Percentiles rank a stretch among this genome's conserved stretches.
Evolutionary conservation across 495 filamentous ascomycete genomes (phyloP).

Genomic region (Aspergillus bridgeri): DNA sequence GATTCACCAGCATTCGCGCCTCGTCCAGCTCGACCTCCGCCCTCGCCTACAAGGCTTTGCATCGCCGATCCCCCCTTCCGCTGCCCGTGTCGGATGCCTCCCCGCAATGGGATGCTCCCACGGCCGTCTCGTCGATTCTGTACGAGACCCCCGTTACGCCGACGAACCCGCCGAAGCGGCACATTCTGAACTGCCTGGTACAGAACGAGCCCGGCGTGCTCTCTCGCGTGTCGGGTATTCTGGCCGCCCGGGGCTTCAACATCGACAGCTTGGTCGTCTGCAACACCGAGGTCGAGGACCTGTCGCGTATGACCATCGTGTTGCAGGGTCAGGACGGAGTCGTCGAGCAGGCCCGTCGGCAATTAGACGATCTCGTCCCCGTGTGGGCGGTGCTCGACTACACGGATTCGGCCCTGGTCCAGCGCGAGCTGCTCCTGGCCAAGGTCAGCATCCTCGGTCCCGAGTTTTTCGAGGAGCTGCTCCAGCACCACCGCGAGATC

Average conservation of each 20-base stretch:
- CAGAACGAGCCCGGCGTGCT: slow-evolving; percentile 98
- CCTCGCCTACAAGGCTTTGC: slow-evolving; percentile 95
- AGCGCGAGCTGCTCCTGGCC: slow-evolving; percentile 92
- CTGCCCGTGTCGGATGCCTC: slow-evolving; percentile 73
- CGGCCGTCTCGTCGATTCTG: slow-evolving; percentile 95
- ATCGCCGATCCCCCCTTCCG: slow-evolving; percentile 76
- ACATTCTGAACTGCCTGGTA: slow-evolving; percentile 95
- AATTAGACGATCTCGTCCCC: slow-evolving; percentile 93
- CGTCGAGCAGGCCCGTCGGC: slow-evolving; percentile 92
- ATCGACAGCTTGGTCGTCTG: slow-evolving; percentile 98
- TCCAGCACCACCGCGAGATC: slow-evolving; percentile 86
- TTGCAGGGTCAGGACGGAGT: slow-evolving; percentile 94
- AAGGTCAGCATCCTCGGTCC: slow-evolving; percentile 95
- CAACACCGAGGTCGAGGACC: slow-evolving; percentile 94
- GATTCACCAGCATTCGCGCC: slow-evolving; percentile 33
- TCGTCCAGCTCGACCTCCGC: slow-evolving; percentile 76
- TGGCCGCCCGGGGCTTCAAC: slow-evolving; percentile 96
- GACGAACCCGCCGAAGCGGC: slow-evolving; percentile 79
- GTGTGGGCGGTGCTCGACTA: slow-evolving; percentile 99
- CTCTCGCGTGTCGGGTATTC: slow-evolving; percentile 91
- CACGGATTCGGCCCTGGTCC: slow-evolving; percentile 86
- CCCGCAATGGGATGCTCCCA: slow-evolving; percentile 86
- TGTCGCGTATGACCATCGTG: slow-evolving; percentile 98
- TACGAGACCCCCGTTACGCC: slow-evolving; percentile 94
- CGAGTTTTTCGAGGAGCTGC: slow-evolving; percentile 95